A percentile compares a stretch with the other conserved stretches of the same genome.
Evolutionary conservation across 495 filamentous ascomycete genomes (phyloP).

Genomic region (Alectoria sarmentosa): DNA sequence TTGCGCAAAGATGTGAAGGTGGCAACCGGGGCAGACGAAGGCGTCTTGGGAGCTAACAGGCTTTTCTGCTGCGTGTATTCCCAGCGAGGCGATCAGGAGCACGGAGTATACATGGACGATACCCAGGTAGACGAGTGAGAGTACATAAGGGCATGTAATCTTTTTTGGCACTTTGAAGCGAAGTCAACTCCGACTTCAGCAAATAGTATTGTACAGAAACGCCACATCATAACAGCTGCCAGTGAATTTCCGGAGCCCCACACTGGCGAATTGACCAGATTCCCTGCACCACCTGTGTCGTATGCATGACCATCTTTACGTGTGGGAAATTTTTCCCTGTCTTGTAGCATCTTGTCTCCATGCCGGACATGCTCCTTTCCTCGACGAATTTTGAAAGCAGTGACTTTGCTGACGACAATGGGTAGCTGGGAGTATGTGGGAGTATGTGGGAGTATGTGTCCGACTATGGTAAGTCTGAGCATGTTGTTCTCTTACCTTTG

Average conservation of each 20-base stretch:
- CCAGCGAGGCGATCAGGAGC: slow-evolving; percentile 4
- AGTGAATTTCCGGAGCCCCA: not conserved
- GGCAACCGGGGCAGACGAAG: slow-evolving; percentile 76
- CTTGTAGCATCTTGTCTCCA: not conserved
- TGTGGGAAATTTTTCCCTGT: not conserved
- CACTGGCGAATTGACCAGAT: not conserved
- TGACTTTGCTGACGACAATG: not conserved
- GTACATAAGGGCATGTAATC: not conserved
- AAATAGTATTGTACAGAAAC: not conserved
- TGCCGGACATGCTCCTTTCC: not conserved
- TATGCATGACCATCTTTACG: not conserved
- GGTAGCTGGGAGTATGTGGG: not conserved
- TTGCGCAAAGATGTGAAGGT: slow-evolving; percentile 77
- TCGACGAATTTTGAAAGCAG: not conserved
- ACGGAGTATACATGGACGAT: slow-evolving; percentile 1
- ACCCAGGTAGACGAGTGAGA: not conserved
- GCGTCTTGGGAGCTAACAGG: slow-evolving; percentile 34
- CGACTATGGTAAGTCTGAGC: not conserved
- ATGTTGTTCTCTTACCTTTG: not conserved
- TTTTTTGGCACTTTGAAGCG: not conserved
- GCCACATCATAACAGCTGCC: not conserved
- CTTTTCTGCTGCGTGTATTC: not conserved
- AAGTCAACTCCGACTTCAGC: not conserved
- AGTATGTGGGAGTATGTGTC: not conserved
- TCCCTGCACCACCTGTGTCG: not conserved